Evolutionary conservation across 148 eudicot species (phyloP).

Genomic region (Rhododendron vialii): DNA sequence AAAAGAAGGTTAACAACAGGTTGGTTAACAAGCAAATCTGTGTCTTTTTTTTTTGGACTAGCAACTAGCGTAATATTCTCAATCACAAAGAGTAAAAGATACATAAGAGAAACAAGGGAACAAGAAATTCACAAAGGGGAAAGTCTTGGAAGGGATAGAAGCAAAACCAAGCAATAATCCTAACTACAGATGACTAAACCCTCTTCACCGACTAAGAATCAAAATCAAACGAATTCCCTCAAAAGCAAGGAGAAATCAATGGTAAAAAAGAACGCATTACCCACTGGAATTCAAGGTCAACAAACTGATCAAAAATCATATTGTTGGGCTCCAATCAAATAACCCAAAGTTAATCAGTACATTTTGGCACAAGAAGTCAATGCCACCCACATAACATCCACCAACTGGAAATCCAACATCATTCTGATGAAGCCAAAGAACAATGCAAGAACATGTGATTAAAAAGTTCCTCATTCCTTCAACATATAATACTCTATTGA

Average conservation of each 20-base stretch:
- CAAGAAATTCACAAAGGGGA: neutral
- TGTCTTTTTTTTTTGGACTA: neutral
- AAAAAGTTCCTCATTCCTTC: neutral
- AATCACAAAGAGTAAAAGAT: neutral
- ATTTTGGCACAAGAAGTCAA: neutral
- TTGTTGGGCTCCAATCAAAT: neutral
- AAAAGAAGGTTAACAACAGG: constrained; percentile 84
- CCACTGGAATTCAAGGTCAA: neutral
- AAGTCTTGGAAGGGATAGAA: neutral
- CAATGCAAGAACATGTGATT: neutral
- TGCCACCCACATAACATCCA: neutral
- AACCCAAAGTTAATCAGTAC: neutral
- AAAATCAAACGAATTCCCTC: neutral
- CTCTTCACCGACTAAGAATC: neutral
- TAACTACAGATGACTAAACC: neutral
- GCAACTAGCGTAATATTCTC: neutral
- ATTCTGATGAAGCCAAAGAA: neutral
- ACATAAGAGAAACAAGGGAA: neutral
- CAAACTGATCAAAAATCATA: neutral
- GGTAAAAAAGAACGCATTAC: neutral
- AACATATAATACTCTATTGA: neutral
- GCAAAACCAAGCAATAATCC: neutral
- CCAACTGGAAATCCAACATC: neutral
- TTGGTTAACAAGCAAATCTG: neutral
- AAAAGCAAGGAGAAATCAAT: neutral